Evolutionary conservation across 495 filamentous ascomycete genomes (phyloP).

Genomic region (Jackrogersella minutella): DNA sequence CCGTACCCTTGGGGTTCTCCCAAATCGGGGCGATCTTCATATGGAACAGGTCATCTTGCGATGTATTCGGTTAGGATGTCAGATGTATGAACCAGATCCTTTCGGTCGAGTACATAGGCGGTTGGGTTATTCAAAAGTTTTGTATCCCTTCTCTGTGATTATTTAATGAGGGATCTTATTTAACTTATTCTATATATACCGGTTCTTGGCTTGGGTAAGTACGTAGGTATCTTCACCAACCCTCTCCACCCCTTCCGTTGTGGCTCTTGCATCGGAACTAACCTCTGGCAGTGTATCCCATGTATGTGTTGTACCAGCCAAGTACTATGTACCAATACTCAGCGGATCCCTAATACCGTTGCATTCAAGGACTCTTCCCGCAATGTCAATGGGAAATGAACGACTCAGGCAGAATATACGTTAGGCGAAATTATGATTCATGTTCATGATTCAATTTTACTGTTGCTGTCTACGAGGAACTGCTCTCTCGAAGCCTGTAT

Average conservation of each 20-base stretch:
- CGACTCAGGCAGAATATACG: conserved; percentile 10
- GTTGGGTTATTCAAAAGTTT: conserved; percentile 16
- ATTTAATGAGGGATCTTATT: neutral
- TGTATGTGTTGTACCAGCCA: conserved; percentile 9
- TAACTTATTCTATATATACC: neutral
- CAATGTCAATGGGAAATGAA: conserved; percentile 26
- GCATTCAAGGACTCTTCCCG: conserved; percentile 22
- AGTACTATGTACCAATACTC: conserved; percentile 11
- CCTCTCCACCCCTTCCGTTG: neutral
- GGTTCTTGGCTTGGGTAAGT: neutral
- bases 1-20: conserved; percentile 33
- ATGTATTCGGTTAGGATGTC: conserved; percentile 30
- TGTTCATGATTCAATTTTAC: conserved; percentile 10
- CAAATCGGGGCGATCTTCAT: conserved; percentile 41
- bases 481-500: neutral
- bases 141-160: neutral
- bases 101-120: neutral
- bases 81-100: conserved; percentile 42
- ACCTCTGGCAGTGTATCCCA: neutral
- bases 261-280: neutral
- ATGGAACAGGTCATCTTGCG: conserved; percentile 29
- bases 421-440: conserved; percentile 22
- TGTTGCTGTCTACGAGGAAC: neutral
- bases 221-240: neutral
- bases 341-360: neutral